Evolutionary conservation across 1,284 basidiomycete genomes (phyloP).

Genomic region (Trametes pubescens): DNA sequence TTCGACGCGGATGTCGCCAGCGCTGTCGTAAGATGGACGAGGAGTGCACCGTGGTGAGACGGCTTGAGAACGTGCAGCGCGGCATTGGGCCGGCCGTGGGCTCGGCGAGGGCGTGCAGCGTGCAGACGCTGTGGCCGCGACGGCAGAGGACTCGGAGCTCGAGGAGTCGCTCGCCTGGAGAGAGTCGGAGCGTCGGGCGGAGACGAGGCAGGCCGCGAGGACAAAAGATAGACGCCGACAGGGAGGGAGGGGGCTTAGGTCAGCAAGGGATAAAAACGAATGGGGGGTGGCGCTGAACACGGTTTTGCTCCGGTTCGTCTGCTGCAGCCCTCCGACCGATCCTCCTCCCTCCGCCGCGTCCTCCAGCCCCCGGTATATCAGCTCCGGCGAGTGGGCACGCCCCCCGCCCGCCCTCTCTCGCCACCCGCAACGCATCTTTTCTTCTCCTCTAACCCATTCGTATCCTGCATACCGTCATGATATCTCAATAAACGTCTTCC

Average conservation of each 20-base stretch:
- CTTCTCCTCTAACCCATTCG: conserved; percentile 24
- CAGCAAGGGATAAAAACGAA: conserved; percentile 34
- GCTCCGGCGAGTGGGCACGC: conserved; percentile 43
- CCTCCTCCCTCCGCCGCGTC: conserved; percentile 27
- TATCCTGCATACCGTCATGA: conserved; percentile 44
- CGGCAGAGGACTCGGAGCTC: neutral
- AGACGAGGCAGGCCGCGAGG: conserved; percentile 1
- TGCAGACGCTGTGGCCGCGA: conserved; percentile 1
- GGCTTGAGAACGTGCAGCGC: conserved; percentile 29
- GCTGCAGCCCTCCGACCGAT: conserved; percentile 23
- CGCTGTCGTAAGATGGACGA: conserved; percentile 24
- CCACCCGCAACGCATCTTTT: conserved; percentile 27
- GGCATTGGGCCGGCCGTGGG: conserved; percentile 22
- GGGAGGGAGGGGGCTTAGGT: conserved; percentile 26
- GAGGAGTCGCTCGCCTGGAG: neutral
- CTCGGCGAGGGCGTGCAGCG: neutral
- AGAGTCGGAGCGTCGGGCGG: conserved; percentile 15
- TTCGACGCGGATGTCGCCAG: conserved; percentile 15
- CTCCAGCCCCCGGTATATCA: conserved; percentile 22
- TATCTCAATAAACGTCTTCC: conserved; percentile 45
- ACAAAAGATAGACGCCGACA: conserved; percentile 24
- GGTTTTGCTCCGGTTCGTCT: conserved; percentile 40
- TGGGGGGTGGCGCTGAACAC: conserved; percentile 29
- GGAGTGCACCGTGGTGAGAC: conserved; percentile 11
- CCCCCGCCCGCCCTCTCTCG: conserved; percentile 39